These are phyloP conservation scores for Hypoxylon sp. DNA, from an alignment of 2,329 filamentous ascomycete species.

Conservation along the genomic window DNA sequence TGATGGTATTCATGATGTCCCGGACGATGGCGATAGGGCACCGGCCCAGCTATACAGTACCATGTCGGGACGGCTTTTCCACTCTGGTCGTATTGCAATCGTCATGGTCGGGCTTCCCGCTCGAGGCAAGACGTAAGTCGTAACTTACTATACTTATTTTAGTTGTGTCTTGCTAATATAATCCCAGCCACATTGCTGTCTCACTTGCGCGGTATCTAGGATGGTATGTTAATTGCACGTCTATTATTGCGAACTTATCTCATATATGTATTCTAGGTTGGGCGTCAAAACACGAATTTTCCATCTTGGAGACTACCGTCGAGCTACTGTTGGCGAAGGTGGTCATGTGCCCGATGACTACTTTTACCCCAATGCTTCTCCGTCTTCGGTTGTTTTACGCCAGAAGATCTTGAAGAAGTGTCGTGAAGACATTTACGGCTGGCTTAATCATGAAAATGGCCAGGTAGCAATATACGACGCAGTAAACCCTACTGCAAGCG, in stretches of 20 bases:
- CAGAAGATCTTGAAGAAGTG: constrained; percentile 99
- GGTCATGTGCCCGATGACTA: constrained; percentile 94
- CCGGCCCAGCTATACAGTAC: constrained; percentile 98
- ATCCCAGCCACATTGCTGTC: constrained; percentile 84
- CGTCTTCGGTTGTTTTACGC: constrained; percentile 88
- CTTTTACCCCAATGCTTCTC: constrained; percentile 94
- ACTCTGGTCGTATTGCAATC: constrained; percentile 96
- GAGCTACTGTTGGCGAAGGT: constrained; percentile 85
- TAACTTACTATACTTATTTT: not conserved
- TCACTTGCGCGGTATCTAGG: constrained; percentile 92
- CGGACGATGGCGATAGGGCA: constrained; percentile 82
- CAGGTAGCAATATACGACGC: constrained; percentile 99
- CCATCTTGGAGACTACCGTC: constrained; percentile 94
- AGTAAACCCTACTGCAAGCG: constrained; percentile 88
- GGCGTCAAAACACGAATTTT: constrained; percentile 99
- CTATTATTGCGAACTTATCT: constrained; percentile 22
- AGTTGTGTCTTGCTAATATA: constrained; percentile 38
- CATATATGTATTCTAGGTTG: constrained; percentile 67
- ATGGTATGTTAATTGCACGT: constrained; percentile 64
- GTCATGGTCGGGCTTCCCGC: constrained; percentile 96
- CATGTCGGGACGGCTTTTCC: constrained; percentile 95
- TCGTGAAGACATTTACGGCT: constrained; percentile 94
- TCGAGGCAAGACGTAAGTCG: constrained; percentile 86
- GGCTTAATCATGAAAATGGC: constrained; percentile 95
- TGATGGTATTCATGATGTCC: constrained; percentile 94